phyloP scores from a whole-genome alignment of 306 rosid genomes.

The Canavalia gladiata region DNA sequence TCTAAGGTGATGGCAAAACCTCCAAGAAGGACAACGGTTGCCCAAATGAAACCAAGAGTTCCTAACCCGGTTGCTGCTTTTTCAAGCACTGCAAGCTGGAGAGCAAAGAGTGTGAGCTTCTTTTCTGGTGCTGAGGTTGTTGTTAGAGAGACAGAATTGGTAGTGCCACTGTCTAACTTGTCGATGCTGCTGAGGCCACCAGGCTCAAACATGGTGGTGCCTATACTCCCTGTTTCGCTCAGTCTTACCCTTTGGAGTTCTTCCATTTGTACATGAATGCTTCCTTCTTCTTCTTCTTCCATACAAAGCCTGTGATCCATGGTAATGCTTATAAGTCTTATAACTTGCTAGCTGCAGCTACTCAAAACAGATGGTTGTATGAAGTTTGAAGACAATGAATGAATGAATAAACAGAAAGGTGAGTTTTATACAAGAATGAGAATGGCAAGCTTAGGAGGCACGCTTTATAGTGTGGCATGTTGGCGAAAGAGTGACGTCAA shows the following conservation, averaged over 20 bases:
- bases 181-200: conserved; percentile 46
- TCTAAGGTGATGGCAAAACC: conserved; percentile 85
- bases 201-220: conserved; percentile 70
- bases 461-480: conserved; percentile 51
- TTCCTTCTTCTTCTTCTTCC: conserved; percentile 59
- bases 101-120: conserved; percentile 85
- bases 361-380: neutral
- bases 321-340: neutral
- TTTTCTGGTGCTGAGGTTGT: conserved; percentile 68
- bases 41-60: conserved; percentile 91
- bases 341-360: neutral
- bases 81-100: conserved; percentile 85
- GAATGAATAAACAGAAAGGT: neutral
- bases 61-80: conserved; percentile 85
- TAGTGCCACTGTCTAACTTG: conserved; percentile 56
- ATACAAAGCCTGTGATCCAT: conserved; percentile 57
- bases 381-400: conserved; percentile 16
- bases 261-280: conserved; percentile 55
- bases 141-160: conserved; percentile 37
- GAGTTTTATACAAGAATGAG: conserved; percentile 42
- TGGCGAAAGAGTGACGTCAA: conserved; percentile 56
- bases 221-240: conserved; percentile 54
- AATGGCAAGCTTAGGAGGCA: conserved; percentile 57
- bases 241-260: conserved; percentile 49
- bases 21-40: conserved; percentile 88